Evolutionary conservation across 106 monocot species (phyloP).

Genomic region (Posidonia australis): DNA sequence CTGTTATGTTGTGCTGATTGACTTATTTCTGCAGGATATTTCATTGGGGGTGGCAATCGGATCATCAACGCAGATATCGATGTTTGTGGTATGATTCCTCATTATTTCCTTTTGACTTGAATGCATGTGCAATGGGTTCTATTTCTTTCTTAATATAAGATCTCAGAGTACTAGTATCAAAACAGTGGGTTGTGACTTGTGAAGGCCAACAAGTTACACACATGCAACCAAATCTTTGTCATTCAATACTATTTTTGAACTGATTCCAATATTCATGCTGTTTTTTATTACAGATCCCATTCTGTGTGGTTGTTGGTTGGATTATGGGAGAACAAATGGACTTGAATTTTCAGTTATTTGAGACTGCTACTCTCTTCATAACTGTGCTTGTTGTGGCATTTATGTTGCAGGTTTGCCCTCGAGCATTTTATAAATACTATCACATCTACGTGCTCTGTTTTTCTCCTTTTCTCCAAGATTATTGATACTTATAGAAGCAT

Average conservation of each 20-base stretch:
- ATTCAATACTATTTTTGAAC: no score
- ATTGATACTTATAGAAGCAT: not conserved
- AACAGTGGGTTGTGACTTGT: not conserved
- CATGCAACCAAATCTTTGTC: not conserved
- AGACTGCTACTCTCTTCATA: conserved; percentile 82
- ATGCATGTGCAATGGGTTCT: not conserved
- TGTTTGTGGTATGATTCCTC: conserved; percentile 71
- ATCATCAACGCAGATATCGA: conserved; percentile 91
- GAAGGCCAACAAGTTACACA: not conserved
- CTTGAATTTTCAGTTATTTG: conserved; percentile 89
- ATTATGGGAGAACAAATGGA: conserved; percentile 77
- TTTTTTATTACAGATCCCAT: conserved; percentile 60
- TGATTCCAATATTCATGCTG: not conserved
- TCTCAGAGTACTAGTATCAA: not conserved
- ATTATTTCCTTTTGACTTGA: not conserved
- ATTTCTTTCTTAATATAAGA: not conserved
- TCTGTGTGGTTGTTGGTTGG: conserved; percentile 94
- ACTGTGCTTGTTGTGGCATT: conserved; percentile 89
- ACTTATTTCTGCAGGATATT: conserved; percentile 48
- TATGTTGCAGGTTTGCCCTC: conserved; percentile 66
- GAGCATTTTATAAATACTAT: not conserved
- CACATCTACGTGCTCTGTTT: not conserved
- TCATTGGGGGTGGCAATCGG: conserved; percentile 94
- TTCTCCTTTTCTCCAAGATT: not conserved
- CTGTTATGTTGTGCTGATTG: not conserved